Percentiles rank a stretch among this genome's conserved stretches.
Evolutionary conservation across 2,329 filamentous ascomycete species (phyloP).

Genomic region (Colletotrichum costaricense): DNA sequence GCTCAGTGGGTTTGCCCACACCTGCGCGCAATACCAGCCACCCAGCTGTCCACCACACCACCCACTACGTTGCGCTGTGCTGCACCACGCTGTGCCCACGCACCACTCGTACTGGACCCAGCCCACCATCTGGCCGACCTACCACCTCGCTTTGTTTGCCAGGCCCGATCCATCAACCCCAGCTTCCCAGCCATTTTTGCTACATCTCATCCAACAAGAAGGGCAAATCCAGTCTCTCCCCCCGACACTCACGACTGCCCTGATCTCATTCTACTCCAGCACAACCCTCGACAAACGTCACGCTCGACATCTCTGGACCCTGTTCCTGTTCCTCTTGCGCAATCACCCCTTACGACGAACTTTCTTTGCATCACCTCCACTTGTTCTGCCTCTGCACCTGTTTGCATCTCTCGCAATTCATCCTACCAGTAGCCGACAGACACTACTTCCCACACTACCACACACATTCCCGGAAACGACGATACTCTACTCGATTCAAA

Average conservation of each 20-base stretch:
- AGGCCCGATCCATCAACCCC: constrained; percentile 33
- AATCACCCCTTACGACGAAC: constrained; percentile 25
- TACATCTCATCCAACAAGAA: constrained; percentile 32
- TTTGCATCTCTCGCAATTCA: constrained; percentile 33
- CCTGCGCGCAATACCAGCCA: constrained; percentile 29
- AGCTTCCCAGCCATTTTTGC: constrained; percentile 37
- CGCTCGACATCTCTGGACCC: constrained; percentile 27
- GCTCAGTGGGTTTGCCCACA: constrained; percentile 29
- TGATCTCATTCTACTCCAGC: constrained; percentile 24
- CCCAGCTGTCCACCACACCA: constrained; percentile 28
- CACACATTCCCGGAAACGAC: constrained; percentile 34
- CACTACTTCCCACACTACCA: not conserved
- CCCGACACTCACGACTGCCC: constrained; percentile 34
- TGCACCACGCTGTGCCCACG: constrained; percentile 9
- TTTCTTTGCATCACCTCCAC: constrained; percentile 29
- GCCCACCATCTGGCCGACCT: constrained; percentile 23
- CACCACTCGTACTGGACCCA: constrained; percentile 29
- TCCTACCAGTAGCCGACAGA: constrained; percentile 34
- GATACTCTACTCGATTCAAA: constrained; percentile 30
- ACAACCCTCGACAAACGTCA: constrained; percentile 23
- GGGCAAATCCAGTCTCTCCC: constrained; percentile 28
- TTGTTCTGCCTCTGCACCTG: constrained; percentile 28
- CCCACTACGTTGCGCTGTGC: constrained; percentile 17
- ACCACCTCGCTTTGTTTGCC: constrained; percentile 34
- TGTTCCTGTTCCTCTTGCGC: constrained; percentile 8